phyloP scores from a whole-genome alignment of 805 yeast species.

The Monosporozyma yasuniensis region DNA sequence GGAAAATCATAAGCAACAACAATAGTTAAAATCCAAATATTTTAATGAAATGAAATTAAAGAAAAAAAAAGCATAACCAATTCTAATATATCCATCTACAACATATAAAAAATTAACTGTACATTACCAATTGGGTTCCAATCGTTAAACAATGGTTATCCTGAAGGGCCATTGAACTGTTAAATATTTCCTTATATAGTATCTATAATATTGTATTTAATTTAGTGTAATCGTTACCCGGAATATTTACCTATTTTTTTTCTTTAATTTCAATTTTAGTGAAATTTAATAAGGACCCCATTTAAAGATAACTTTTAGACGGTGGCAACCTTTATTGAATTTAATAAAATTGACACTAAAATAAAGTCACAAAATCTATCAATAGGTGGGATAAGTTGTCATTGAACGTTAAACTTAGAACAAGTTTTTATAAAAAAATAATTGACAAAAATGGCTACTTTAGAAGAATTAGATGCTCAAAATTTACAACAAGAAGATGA shows the following conservation, averaged over 20 bases:
- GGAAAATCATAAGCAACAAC: constrained; percentile 6
- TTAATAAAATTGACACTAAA: not conserved
- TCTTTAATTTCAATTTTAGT: not conserved
- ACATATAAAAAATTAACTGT: not conserved
- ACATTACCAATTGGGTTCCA: not conserved
- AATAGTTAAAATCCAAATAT: not conserved
- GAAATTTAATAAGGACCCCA: not conserved
- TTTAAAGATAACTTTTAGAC: not conserved
- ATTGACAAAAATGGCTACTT: constrained; percentile 52
- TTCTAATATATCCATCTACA: not conserved
- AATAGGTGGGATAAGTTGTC: too few species aligned
- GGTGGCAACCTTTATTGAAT: not conserved
- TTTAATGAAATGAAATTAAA: not conserved
- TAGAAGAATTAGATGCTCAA: constrained; percentile 67
- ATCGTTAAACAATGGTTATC: not conserved
- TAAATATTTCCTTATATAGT: not conserved
- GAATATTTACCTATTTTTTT: not conserved
- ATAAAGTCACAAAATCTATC: not conserved
- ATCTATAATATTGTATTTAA: not conserved
- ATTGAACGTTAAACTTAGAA: too few species aligned
- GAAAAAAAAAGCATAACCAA: not conserved
- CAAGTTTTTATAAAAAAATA: too few species aligned
- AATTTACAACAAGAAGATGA: constrained; percentile 41
- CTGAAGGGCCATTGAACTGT: not conserved
- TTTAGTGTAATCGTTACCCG: not conserved